phyloP scores from a whole-genome alignment of 345 rosid genomes.

The Geranium rotundifolium region DNA sequence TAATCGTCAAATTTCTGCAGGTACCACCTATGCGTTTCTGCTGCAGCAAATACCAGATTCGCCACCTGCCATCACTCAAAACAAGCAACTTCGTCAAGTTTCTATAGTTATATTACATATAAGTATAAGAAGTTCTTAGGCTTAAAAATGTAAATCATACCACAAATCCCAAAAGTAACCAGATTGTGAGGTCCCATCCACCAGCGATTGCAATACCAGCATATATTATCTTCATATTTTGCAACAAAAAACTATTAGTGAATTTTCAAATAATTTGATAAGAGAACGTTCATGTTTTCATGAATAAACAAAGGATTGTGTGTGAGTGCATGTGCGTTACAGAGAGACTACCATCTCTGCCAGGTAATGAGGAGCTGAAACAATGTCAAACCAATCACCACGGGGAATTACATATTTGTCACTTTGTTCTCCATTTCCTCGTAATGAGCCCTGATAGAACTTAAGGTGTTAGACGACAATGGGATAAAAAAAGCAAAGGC shows the following conservation, averaged over 20 bases:
- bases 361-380: slow-evolving; percentile 64
- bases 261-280: no score
- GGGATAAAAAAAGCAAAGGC: no score
- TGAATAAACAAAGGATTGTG: neutral
- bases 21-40: slow-evolving; percentile 73
- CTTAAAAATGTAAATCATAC: slow-evolving; percentile 15
- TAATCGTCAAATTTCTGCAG: slow-evolving; percentile 46
- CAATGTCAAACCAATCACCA: slow-evolving; percentile 80
- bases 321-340: neutral
- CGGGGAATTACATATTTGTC: slow-evolving; percentile 40
- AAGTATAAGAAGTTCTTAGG: neutral
- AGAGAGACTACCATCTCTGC: slow-evolving; percentile 58
- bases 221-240: slow-evolving; percentile 45
- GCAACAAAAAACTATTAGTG: neutral
- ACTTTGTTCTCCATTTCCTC: slow-evolving; percentile 22
- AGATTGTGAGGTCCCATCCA: slow-evolving; percentile 57
- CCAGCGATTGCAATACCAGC: slow-evolving; percentile 55
- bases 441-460: slow-evolving; percentile 41
- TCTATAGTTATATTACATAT: neutral
- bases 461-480: no score
- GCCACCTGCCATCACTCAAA: slow-evolving; percentile 36
- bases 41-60: slow-evolving; percentile 51
- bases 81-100: neutral
- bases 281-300: neutral
- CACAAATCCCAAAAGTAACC: slow-evolving; percentile 59